Conservation (phyloP, 768 basidiomycete genomes). For the Termitomyces sp. region DNA sequence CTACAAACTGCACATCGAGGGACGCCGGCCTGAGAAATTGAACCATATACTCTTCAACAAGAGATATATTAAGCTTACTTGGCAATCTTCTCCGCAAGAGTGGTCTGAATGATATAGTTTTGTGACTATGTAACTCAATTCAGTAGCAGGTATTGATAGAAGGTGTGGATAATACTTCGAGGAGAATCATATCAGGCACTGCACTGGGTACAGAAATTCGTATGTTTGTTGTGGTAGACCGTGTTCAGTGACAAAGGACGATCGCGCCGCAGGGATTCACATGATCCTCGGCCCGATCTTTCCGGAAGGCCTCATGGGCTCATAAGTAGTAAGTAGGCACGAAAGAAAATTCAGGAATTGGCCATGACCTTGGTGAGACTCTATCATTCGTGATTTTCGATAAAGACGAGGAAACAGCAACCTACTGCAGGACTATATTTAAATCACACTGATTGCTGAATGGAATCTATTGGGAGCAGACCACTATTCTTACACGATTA, state of each 20-base stretch:
- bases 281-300: background rate
- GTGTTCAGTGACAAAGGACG: background rate
- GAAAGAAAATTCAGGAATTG: too few species aligned
- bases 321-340: too few species aligned
- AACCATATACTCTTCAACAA: background rate
- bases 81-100: conserved; percentile 76
- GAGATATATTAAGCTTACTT: conserved; percentile 47
- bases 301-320: too few species aligned
- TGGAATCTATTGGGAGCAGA: background rate
- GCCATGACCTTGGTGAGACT: too few species aligned
- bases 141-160: conserved; percentile 1
- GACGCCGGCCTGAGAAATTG: conserved; percentile 65
- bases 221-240: background rate
- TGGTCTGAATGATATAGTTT: conserved; percentile 89
- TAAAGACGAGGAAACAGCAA: background rate
- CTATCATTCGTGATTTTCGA: too few species aligned
- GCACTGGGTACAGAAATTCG: background rate
- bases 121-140: conserved; percentile 52
- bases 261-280: background rate
- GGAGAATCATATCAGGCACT: conserved; percentile 56
- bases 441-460: background rate
- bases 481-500: background rate
- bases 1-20: conserved; percentile 94
- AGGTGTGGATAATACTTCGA: conserved; percentile 52
- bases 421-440: background rate